These are phyloP conservation scores for Uncinocarpus reesii DNA, from an alignment of 2,329 filamentous ascomycete genomes.

Conservation along the genomic window DNA sequence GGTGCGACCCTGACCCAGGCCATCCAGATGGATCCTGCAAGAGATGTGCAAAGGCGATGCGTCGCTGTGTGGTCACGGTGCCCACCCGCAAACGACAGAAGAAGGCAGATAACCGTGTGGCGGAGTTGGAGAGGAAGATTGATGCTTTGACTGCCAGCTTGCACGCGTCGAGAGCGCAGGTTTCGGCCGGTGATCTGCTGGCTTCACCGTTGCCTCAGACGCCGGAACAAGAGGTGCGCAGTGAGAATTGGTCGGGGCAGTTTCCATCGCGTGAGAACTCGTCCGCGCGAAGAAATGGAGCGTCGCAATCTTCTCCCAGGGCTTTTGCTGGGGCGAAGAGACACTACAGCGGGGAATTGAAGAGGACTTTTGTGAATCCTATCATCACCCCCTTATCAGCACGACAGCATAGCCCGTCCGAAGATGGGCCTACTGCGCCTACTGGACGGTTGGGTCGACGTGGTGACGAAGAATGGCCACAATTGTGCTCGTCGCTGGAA, in stretches of 20 bases:
- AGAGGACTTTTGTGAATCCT: not conserved
- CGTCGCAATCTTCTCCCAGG: not conserved
- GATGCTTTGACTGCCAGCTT: conserved; percentile 75
- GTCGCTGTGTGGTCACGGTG: conserved; percentile 65
- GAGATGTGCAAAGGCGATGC: conserved; percentile 70
- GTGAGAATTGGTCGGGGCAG: not conserved
- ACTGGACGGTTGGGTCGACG: conserved; percentile 4
- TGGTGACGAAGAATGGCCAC: conserved; percentile 18
- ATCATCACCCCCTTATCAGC: not conserved
- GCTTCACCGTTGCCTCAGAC: not conserved
- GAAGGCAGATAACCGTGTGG: conserved; percentile 80
- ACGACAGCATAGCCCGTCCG: conserved; percentile 2
- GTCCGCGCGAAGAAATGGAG: not conserved
- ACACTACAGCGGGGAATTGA: not conserved
- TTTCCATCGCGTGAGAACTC: not conserved
- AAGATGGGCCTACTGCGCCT: conserved; percentile 3
- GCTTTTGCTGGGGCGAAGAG: conserved; percentile 1
- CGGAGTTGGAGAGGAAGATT: conserved; percentile 86
- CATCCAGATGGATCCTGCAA: conserved; percentile 57
- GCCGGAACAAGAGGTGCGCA: not conserved
- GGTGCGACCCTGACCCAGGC: conserved; percentile 64
- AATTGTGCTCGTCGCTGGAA: conserved; percentile 12
- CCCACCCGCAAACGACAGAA: conserved; percentile 72
- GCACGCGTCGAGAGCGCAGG: conserved; percentile 43
- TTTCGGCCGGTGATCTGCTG: conserved; percentile 16